These are phyloP conservation scores for Cutaneotrichosporon curvatum DNA, from an alignment of 1,284 basidiomycete genomes.

Conservation along the genomic window DNA sequence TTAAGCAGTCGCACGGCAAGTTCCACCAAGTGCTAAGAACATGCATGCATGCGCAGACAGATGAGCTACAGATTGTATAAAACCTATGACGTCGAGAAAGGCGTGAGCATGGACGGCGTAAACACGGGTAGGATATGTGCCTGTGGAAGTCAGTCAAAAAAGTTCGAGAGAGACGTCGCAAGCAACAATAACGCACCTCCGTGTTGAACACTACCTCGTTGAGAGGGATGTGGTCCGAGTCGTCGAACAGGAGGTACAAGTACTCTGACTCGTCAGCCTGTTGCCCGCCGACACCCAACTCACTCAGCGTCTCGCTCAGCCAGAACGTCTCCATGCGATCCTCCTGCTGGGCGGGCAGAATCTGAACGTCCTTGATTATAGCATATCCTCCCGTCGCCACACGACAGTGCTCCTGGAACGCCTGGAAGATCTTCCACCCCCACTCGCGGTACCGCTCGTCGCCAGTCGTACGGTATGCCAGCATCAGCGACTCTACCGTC, in stretches of 20 bases:
- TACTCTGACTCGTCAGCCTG: slow-evolving; percentile 56
- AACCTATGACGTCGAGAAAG: slow-evolving; percentile 27
- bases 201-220: slow-evolving; percentile 85
- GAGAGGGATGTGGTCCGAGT: slow-evolving; percentile 63
- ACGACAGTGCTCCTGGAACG: slow-evolving; percentile 73
- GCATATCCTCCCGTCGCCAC: slow-evolving; percentile 74
- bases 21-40: no score
- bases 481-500: slow-evolving; percentile 87
- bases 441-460: slow-evolving; percentile 70
- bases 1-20: no score
- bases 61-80: no score
- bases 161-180: neutral
- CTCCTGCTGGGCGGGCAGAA: slow-evolving; percentile 56
- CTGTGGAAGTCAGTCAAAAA: slow-evolving; percentile 10
- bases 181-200: slow-evolving; percentile 53
- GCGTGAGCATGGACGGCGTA: slow-evolving; percentile 30
- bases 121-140: slow-evolving; percentile 47
- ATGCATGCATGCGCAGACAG: no score
- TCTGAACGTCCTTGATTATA: slow-evolving; percentile 74
- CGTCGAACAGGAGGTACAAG: slow-evolving; percentile 80
- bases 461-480: slow-evolving; percentile 77
- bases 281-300: slow-evolving; percentile 12
- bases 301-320: slow-evolving; percentile 80
- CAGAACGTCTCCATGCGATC: slow-evolving; percentile 97
- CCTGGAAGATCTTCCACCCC: slow-evolving; percentile 85